Conservation (phyloP, 2,329 filamentous ascomycete species). For the Sporothrix dimorphospora region DNA sequence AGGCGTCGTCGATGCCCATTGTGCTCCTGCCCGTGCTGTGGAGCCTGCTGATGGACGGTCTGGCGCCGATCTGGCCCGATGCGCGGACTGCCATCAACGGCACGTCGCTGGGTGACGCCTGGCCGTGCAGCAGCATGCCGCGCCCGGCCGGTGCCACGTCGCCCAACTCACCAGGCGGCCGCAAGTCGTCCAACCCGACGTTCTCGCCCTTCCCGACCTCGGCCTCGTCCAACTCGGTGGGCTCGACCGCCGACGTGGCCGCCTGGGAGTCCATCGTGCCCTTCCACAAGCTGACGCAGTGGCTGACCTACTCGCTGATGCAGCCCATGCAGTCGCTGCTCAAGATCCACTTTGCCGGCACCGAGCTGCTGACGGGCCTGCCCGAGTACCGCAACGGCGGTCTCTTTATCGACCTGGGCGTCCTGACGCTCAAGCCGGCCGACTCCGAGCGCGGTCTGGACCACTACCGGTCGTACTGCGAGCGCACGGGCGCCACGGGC, state of each 20-base stretch:
- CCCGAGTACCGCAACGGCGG: conserved; percentile 94
- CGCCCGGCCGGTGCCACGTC: conserved; percentile 40
- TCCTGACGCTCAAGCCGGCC: conserved; percentile 61
- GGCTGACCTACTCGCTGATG: conserved; percentile 89
- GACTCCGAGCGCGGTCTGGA: conserved; percentile 49
- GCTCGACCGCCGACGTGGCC: conserved; percentile 47
- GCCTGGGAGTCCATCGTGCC: conserved; percentile 76
- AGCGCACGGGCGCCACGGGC: conserved; percentile 67
- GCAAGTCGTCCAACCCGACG: conserved; percentile 52
- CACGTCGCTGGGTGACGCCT: conserved; percentile 86
- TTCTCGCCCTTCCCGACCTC: conserved; percentile 52
- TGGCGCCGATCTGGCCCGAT: conserved; percentile 85
- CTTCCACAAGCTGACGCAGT: conserved; percentile 79
- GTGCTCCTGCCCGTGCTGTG: conserved; percentile 86
- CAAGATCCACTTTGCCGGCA: conserved; percentile 56
- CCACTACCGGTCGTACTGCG: conserved; percentile 65
- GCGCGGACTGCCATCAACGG: conserved; percentile 87
- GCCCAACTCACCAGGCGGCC: not conserved
- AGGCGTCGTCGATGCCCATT: conserved; percentile 85
- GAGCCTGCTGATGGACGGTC: conserved; percentile 85
- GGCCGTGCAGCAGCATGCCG: conserved; percentile 86
- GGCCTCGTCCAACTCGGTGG: conserved; percentile 38
- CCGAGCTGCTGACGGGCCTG: conserved; percentile 80
- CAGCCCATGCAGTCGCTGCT: conserved; percentile 62
- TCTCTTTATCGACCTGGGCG: conserved; percentile 80